Conservation (phyloP, 1,139 yeast genomes). For the Blastobotrys buckinghamii region DNA sequence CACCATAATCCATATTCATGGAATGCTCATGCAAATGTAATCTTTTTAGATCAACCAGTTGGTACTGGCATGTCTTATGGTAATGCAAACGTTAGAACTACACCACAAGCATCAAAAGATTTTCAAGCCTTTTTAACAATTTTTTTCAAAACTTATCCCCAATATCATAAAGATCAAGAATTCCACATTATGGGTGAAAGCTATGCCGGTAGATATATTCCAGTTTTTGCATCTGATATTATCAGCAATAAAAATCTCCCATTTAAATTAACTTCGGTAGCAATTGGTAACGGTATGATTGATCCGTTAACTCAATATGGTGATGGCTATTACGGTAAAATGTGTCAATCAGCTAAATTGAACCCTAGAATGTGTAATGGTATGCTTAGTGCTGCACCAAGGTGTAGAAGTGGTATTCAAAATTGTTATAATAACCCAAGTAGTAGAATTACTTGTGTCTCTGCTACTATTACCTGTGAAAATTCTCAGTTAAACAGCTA, state of each 20-base stretch:
- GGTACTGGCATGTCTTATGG: constrained; percentile 69
- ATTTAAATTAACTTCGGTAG: constrained; percentile 77
- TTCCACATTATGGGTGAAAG: constrained; percentile 99
- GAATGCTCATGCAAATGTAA: constrained; percentile 63
- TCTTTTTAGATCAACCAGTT: constrained; percentile 68
- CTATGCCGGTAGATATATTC: constrained; percentile 98
- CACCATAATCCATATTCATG: constrained; percentile 59
- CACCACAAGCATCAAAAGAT: constrained; percentile 83
- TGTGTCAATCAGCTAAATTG: constrained; percentile 97
- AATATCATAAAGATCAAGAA: constrained; percentile 52
- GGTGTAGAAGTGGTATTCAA: constrained; percentile 73
- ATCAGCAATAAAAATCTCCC: constrained; percentile 64
- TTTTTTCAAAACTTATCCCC: constrained; percentile 88
- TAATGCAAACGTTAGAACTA: constrained; percentile 13
- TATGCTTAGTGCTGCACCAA: constrained; percentile 71
- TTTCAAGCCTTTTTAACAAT: constrained; percentile 87
- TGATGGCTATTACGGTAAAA: constrained; percentile 76
- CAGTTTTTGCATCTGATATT: constrained; percentile 86
- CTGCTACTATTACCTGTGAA: constrained; percentile 88
- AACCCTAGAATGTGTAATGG: constrained; percentile 62
- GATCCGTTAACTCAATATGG: constrained; percentile 83
- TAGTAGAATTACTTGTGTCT: constrained; percentile 82
- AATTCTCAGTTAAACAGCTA: constrained; percentile 82
- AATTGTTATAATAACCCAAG: constrained; percentile 66
- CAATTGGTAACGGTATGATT: constrained; percentile 95